Conservation (phyloP, 176 grass and related monocot species). For the Oropetium thomaeum region DNA sequence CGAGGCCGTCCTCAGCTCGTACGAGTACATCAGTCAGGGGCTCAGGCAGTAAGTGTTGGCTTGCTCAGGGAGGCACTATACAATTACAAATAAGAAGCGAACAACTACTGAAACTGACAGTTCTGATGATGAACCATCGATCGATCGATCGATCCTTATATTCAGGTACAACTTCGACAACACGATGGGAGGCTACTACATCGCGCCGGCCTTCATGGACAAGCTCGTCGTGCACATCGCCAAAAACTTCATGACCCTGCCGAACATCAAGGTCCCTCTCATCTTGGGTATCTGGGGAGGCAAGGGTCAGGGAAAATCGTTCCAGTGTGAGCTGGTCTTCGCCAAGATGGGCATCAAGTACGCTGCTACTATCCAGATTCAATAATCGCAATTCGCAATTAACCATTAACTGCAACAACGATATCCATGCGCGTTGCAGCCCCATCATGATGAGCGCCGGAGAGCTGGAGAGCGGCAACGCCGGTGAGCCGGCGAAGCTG, state of each 20-base stretch:
- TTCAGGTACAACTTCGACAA: conserved; percentile 55
- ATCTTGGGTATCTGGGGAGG: conserved; percentile 99
- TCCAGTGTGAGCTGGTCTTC: conserved; percentile 95
- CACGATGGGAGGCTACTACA: conserved; percentile 71
- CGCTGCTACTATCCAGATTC: no score
- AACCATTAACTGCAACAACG: neutral
- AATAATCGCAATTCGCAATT: no score
- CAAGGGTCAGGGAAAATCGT: conserved; percentile 97
- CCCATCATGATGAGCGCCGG: conserved; percentile 99
- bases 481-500: conserved; percentile 90
- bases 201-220: conserved; percentile 89
- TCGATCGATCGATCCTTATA: no score
- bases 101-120: no score
- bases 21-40: conserved; percentile 91
- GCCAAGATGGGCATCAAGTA: conserved; percentile 96
- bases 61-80: no score
- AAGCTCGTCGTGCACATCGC: conserved; percentile 89
- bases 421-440: neutral
- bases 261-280: conserved; percentile 96
- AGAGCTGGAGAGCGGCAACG: conserved; percentile 96
- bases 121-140: no score
- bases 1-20: conserved; percentile 72
- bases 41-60: conserved; percentile 32
- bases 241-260: conserved; percentile 98
- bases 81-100: no score